These are phyloP conservation scores for Salix caprea DNA, from an alignment of 345 rosid species.

Conservation along the genomic window DNA sequence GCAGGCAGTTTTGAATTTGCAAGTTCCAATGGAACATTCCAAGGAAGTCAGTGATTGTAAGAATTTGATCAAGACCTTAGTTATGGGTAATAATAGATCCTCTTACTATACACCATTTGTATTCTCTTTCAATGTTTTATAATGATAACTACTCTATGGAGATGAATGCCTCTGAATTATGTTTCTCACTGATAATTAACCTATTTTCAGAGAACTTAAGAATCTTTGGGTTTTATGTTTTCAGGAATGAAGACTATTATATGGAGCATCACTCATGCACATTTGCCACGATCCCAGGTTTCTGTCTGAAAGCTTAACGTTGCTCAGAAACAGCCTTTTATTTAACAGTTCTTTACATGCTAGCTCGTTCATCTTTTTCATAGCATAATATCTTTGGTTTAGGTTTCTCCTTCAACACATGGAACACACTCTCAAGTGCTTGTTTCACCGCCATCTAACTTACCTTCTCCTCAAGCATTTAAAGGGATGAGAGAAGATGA, in stretches of 20 bases:
- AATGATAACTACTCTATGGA: neutral
- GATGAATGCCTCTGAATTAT: neutral
- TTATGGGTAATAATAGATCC: constrained; percentile 82
- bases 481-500: constrained; percentile 98
- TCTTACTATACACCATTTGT: constrained; percentile 5
- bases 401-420: constrained; percentile 53
- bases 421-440: constrained; percentile 66
- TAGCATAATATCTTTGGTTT: constrained; percentile 26
- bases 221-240: constrained; percentile 17
- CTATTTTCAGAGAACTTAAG: neutral
- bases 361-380: constrained; percentile 9
- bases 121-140: neutral
- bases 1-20: constrained; percentile 98
- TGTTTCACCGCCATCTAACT: constrained; percentile 54
- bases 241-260: constrained; percentile 97
- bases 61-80: constrained; percentile 92
- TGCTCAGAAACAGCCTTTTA: neutral
- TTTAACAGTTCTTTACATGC: neutral
- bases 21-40: constrained; percentile 93
- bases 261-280: constrained; percentile 98
- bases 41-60: constrained; percentile 98
- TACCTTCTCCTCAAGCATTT: constrained; percentile 67
- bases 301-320: neutral
- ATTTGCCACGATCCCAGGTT: constrained; percentile 95
- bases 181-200: neutral